Evolutionary conservation across 2,329 filamentous ascomycete species (phyloP).

Genomic region (Rhinocladiella similis): DNA sequence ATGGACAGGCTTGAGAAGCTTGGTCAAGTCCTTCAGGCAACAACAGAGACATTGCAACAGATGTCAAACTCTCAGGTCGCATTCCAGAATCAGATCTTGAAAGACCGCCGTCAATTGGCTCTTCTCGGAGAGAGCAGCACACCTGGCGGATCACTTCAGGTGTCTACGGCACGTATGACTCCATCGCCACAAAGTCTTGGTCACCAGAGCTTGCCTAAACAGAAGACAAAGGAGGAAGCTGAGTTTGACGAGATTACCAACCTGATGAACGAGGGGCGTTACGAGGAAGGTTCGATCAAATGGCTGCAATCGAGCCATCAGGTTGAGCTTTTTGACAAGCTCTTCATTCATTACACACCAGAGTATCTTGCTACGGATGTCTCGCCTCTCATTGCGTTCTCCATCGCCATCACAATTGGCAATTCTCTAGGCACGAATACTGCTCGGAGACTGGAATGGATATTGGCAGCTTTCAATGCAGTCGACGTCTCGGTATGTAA

Average conservation of each 20-base stretch:
- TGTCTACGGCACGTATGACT: slow-evolving; percentile 22
- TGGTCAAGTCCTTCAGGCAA: slow-evolving; percentile 51
- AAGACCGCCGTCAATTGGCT: slow-evolving; percentile 27
- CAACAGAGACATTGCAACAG: slow-evolving; percentile 54
- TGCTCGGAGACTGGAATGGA: slow-evolving; percentile 58
- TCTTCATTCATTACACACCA: slow-evolving; percentile 60
- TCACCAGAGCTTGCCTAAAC: slow-evolving; percentile 16
- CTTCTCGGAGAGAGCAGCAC: slow-evolving; percentile 29
- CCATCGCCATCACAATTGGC: slow-evolving; percentile 63
- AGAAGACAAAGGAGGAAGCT: slow-evolving; percentile 35
- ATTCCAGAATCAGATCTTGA: slow-evolving; percentile 43
- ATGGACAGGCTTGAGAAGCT: slow-evolving; percentile 63
- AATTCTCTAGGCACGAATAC: slow-evolving; percentile 55
- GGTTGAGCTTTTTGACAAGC: slow-evolving; percentile 60
- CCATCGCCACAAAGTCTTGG: slow-evolving; percentile 28
- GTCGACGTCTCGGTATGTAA: slow-evolving; percentile 55
- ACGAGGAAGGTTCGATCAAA: slow-evolving; percentile 49
- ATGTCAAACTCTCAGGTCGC: slow-evolving; percentile 44
- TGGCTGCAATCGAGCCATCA: slow-evolving; percentile 65
- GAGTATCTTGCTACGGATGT: slow-evolving; percentile 54
- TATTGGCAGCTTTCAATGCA: slow-evolving; percentile 55
- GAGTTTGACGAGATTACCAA: slow-evolving; percentile 44
- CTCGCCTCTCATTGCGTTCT: slow-evolving; percentile 59
- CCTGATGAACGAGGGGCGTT: slow-evolving; percentile 41
- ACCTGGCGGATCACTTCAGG: slow-evolving; percentile 29